A percentile compares a stretch with the other conserved stretches of the same genome.
Conservation (phyloP, 768 basidiomycete genomes). For the Tricholoma sp. region DNA sequence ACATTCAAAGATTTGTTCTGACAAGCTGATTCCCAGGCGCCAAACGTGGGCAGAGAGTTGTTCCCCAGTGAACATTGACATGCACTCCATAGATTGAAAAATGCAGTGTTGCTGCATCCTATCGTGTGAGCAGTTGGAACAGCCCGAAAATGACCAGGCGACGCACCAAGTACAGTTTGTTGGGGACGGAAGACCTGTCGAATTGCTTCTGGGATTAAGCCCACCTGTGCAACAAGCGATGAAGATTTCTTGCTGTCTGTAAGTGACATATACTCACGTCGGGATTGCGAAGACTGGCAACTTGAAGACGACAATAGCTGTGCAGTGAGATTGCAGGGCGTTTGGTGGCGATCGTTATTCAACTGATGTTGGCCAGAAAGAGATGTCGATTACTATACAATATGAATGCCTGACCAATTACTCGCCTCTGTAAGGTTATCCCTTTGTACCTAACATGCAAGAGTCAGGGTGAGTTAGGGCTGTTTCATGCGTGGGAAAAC, state of each 20-base stretch:
- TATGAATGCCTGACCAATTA: not conserved
- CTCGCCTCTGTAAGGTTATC: not conserved
- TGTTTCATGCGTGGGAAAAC: slow-evolving; percentile 3
- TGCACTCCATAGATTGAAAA: slow-evolving; percentile 23
- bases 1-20: slow-evolving; percentile 6
- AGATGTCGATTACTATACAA: not conserved
- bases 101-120: slow-evolving; percentile 24
- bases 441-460: not conserved
- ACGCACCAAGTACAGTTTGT: slow-evolving; percentile 16
- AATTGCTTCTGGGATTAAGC: not conserved
- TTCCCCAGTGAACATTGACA: slow-evolving; percentile 11
- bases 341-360: slow-evolving; percentile 4
- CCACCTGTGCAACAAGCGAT: not conserved
- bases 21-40: slow-evolving; percentile 9
- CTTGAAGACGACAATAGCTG: not conserved
- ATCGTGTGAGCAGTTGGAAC: not conserved
- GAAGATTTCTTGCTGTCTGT: not conserved
- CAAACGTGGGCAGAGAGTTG: slow-evolving; percentile 1
- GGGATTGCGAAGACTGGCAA: slow-evolving; percentile 4
- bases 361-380: slow-evolving; percentile 1
- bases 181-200: not conserved
- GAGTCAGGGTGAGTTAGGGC: not conserved
- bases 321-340: slow-evolving; percentile 5
- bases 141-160: not conserved
- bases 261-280: slow-evolving; percentile 1